Evolutionary conservation across 2,329 filamentous ascomycete species (phyloP).

Genomic region (Trichoderma cornu-damae): DNA sequence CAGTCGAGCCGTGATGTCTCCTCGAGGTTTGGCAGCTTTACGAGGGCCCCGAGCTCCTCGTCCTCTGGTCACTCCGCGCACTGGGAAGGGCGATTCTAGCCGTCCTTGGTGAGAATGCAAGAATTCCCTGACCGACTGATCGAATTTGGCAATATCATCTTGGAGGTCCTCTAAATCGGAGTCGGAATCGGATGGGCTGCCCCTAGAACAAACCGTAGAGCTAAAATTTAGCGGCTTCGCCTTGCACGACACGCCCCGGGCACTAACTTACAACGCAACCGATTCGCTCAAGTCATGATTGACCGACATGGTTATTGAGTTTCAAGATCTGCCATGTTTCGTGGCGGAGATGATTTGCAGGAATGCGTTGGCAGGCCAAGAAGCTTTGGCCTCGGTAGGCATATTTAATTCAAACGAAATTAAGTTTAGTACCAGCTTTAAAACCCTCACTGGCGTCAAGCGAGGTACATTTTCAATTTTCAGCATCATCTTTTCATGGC

Average conservation of each 20-base stretch:
- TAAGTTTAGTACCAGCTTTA: neutral
- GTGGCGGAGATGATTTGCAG: neutral
- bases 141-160: conserved; percentile 40
- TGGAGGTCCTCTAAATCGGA: conserved; percentile 43
- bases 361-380: neutral
- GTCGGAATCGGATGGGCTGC: conserved; percentile 38
- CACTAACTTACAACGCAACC: neutral
- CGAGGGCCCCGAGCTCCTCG: conserved; percentile 43
- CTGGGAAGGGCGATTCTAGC: conserved; percentile 20
- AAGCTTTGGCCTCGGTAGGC: neutral
- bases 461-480: too few relatives aligned
- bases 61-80: conserved; percentile 25
- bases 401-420: neutral
- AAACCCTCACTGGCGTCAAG: neutral
- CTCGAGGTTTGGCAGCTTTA: conserved; percentile 62
- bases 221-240: neutral
- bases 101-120: conserved; percentile 35
- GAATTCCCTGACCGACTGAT: conserved; percentile 40
- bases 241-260: neutral
- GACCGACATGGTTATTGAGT: neutral
- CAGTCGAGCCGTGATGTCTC: conserved; percentile 64
- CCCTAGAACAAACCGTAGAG: conserved; percentile 19
- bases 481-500: too few relatives aligned
- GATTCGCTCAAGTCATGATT: neutral
- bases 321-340: neutral